Evolutionary conservation across 768 basidiomycete species (phyloP).

Genomic region (Rhodocollybia butyracea): DNA sequence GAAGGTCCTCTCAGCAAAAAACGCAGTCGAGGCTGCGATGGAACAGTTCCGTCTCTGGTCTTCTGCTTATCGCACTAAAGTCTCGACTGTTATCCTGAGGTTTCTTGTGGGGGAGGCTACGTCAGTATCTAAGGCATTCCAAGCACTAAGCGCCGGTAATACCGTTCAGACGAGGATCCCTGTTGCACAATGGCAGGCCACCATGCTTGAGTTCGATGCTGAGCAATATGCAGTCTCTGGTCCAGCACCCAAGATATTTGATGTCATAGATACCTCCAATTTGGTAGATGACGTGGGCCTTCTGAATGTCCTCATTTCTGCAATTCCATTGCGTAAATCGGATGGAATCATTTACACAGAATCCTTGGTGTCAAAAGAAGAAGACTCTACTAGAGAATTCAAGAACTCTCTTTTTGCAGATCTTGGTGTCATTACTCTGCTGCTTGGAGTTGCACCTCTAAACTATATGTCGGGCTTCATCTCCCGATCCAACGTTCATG

Average conservation of each 20-base stretch:
- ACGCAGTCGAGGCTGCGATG: conserved; percentile 19
- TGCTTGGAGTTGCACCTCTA: conserved; percentile 40
- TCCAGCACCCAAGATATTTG: conserved; percentile 27
- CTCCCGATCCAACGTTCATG: conserved; percentile 38
- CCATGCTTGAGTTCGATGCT: conserved; percentile 22
- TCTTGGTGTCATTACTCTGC: conserved; percentile 34
- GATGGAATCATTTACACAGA: conserved; percentile 39
- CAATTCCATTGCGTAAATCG: conserved; percentile 21
- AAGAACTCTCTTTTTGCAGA: conserved; percentile 31
- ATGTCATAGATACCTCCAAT: conserved; percentile 41
- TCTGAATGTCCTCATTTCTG: conserved; percentile 32
- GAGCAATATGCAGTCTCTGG: conserved; percentile 18
- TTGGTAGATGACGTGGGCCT: conserved; percentile 34
- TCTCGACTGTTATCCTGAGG: conserved; percentile 7
- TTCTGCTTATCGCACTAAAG: conserved; percentile 16
- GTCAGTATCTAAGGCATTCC: conserved; percentile 25
- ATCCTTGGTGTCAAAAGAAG: conserved; percentile 29
- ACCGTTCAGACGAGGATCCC: conserved; percentile 12
- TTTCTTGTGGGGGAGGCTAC: conserved; percentile 28
- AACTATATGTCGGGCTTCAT: conserved; percentile 39
- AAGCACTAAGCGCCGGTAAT: conserved; percentile 6
- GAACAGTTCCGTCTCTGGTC: conserved; percentile 28
- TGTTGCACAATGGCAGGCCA: conserved; percentile 22
- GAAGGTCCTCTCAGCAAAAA: conserved; percentile 6
- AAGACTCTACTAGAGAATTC: conserved; percentile 29